Percentiles rank a stretch among this genome's conserved stretches.
These are phyloP conservation scores for Excoecaria agallocha DNA, from an alignment of 345 rosid genomes.

Conservation along the genomic window DNA sequence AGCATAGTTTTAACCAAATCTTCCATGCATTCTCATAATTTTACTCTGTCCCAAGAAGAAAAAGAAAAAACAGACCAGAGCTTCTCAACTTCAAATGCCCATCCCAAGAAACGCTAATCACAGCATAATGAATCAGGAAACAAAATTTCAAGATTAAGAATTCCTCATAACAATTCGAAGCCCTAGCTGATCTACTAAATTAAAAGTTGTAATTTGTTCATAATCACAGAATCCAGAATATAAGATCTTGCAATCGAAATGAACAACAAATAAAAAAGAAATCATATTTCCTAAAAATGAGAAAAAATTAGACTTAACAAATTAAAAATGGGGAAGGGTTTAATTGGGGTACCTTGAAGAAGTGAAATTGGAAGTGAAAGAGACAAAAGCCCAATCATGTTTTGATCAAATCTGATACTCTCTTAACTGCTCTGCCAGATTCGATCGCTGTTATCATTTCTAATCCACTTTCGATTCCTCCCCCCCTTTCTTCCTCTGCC, in stretches of 20 bases:
- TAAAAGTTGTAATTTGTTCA: neutral
- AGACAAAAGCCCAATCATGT: constrained; percentile 96
- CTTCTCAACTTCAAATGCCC: neutral
- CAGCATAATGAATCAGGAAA: neutral
- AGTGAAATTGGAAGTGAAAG: constrained; percentile 69
- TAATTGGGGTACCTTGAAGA: constrained; percentile 56
- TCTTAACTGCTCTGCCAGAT: constrained; percentile 85
- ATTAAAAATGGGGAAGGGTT: too few species aligned
- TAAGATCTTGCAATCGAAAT: neutral
- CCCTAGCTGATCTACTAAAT: constrained; percentile 3
- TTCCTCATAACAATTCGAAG: neutral
- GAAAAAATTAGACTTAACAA: too few species aligned
- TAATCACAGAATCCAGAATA: neutral
- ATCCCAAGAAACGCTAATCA: neutral
- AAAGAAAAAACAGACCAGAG: too few species aligned
- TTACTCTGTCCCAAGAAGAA: too few species aligned
- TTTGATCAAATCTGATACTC: constrained; percentile 96
- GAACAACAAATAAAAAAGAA: neutral
- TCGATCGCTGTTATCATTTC: constrained; percentile 95
- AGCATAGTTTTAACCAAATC: too few species aligned
- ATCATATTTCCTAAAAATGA: neutral
- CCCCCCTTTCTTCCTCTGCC: constrained; percentile 1
- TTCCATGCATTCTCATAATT: too few species aligned
- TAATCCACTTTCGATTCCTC: constrained; percentile 9
- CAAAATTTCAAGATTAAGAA: neutral